phyloP scores from a whole-genome alignment of 352 stramenopile species.

The Phytophthora boehmeriae region DNA sequence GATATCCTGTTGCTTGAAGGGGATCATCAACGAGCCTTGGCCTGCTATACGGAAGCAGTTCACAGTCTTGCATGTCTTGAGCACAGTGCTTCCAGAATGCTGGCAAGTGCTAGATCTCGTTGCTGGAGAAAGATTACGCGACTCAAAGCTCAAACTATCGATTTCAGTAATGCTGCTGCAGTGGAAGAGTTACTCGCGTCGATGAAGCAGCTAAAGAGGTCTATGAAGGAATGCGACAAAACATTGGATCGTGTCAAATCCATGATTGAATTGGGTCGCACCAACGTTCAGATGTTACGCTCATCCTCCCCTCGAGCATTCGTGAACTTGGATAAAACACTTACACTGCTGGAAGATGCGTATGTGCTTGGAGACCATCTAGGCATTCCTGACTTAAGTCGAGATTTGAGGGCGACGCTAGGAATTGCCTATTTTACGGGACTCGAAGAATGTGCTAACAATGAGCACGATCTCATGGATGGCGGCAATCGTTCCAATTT shows the following conservation, averaged over 20 bases:
- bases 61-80: conserved; percentile 14
- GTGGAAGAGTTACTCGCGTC: conserved; percentile 43
- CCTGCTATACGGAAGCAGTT: conserved; percentile 30
- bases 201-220: conserved; percentile 54
- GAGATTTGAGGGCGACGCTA: conserved; percentile 48
- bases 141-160: conserved; percentile 30
- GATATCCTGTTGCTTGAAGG: conserved; percentile 36
- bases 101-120: conserved; percentile 29
- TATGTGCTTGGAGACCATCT: conserved; percentile 47
- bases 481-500: conserved; percentile 9
- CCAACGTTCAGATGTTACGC: conserved; percentile 47
- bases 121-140: conserved; percentile 60
- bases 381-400: conserved; percentile 49
- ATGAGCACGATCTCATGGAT: conserved; percentile 8
- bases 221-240: conserved; percentile 42
- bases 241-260: conserved; percentile 57
- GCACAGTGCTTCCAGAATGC: conserved; percentile 6
- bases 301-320: conserved; percentile 45
- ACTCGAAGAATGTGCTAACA: conserved; percentile 23
- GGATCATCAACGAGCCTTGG: conserved; percentile 26
- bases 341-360: conserved; percentile 49
- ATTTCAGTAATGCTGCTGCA: conserved; percentile 26
- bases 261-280: conserved; percentile 48
- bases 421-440: conserved; percentile 55
- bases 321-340: conserved; percentile 34